Evolutionary conservation across 2,329 filamentous ascomycete species (phyloP), one percentile per base, ranked within the genome.

Genomic region (Talaromyces sp.): DNA sequence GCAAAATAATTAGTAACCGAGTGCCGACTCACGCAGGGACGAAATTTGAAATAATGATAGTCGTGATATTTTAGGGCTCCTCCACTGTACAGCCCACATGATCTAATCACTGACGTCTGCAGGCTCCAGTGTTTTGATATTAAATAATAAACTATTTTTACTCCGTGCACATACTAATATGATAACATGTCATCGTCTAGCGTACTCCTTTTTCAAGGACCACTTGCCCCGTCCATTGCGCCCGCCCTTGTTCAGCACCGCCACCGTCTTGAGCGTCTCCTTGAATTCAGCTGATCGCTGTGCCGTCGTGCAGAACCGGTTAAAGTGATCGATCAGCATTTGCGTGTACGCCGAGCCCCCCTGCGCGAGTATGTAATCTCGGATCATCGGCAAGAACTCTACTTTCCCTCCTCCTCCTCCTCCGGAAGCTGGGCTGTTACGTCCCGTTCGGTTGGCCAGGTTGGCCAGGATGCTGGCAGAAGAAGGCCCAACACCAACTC

Each of bases 271-370:
- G 60, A 98, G 78, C 68, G 92, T 92, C 68, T 85, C 82, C 76
- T 92, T 94, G 73, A 98, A 98, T 73, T 92, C 89, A 18, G 86
- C 85, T 57, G 88, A 89, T 64, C 90, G 85, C 64, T 86, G 84
- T 30, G 82, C 76, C 51, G 86, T 90, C 27, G 83, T 85, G 71
- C 92, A 96, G 69, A 87, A 90, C 14, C 86, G 85, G 74, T 93
- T 91, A 75, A 97, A 98, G 70, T 96, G 92, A 69, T 96, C 90
- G 28, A 96, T 89, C 52, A 97, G 77, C 81, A 92, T 88, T 78
- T 96, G 92, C 50, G 90, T 93, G 5, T 91, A 87, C 5, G 90
- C 91, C 36, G 85, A 84, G 3, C 92, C 92, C 9, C 90, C 90
- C 61, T 96, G 92, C 28, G 86, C 82, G 52, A 83, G 82, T 66